Conservation (phyloP, 345 rosid genomes). For the Citrus cavaleriei region DNA sequence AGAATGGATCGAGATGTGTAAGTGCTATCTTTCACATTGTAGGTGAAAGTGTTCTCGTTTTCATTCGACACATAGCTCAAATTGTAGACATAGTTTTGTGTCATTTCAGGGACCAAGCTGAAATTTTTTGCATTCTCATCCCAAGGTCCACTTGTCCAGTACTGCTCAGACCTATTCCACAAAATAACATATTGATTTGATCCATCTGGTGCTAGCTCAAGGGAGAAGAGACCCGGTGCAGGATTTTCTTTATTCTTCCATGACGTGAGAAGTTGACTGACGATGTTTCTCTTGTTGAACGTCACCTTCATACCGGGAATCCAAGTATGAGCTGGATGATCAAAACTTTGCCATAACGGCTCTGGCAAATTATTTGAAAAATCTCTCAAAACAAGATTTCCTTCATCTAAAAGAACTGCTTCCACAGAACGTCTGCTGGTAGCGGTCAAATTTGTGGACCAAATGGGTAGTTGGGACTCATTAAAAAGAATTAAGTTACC, state of each 20-base stretch:
- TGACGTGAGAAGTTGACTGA: constrained; percentile 40
- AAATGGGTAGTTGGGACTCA: constrained; percentile 38
- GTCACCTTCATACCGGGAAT: constrained; percentile 63
- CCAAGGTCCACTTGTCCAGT: constrained; percentile 75
- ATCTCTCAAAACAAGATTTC: constrained; percentile 41
- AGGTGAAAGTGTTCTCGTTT: constrained; percentile 61
- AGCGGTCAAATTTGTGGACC: constrained; percentile 62
- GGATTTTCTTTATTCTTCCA: constrained; percentile 68
- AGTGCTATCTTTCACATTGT: constrained; percentile 18
- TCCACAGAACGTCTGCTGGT: neutral
- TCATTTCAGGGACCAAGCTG: constrained; percentile 65
- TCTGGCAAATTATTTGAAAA: constrained; percentile 11
- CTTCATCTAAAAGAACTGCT: constrained; percentile 38
- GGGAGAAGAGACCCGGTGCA: constrained; percentile 69
- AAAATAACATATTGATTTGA: constrained; percentile 43
- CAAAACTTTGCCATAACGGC: constrained; percentile 70
- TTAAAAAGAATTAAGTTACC: constrained; percentile 75
- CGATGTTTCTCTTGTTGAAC: constrained; percentile 33
- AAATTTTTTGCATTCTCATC: constrained; percentile 32
- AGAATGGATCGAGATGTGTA: constrained; percentile 41
- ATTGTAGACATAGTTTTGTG: constrained; percentile 40
- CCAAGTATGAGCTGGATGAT: constrained; percentile 64
- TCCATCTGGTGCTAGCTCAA: constrained; percentile 46
- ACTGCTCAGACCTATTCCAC: constrained; percentile 47
- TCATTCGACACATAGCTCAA: constrained; percentile 39